Base-by-base conservation (phyloP, 805 yeast species). In the Naumovozyma baii region DNA sequence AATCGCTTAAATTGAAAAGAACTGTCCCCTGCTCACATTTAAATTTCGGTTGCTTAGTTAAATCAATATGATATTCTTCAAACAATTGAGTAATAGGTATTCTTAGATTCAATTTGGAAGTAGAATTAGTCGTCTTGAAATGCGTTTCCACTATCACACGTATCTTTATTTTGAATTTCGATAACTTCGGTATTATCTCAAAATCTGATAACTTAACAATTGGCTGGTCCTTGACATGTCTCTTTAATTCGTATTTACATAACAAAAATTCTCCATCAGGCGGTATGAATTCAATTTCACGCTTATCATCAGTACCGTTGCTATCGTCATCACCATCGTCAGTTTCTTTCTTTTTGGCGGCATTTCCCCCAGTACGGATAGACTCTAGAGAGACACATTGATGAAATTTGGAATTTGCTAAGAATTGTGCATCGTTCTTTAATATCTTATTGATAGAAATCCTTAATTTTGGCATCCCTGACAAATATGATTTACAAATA, bases 401-500 rank as follows among this genome's bases (percentile, higher is more conserved):
- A 57, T 85, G 94, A 59, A 85, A 84, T 50, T 80, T 80, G 40
- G 85, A 75, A 49, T 83, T 88, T 43, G 75, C 71, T 65, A 78
- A 68, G 48, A 64, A 63, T 17, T 58, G 59, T 26, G 45, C 46
- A 40, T 54, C 61, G n/a, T 65, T 68, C 65, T 50, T 68, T 59
- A 65, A 64, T 34, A 73, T 62, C 54, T 82, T 84, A 58, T 87
- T 88, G 36, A 88, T 41, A 0, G 95, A 94, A 39, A 88, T 63
- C 42, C 78, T 74, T 39, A 87, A 69, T 36, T 67, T 69, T 0
- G 97, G 97, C 95, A 88, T 88, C 3, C 97, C 97, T 30, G 88
- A 78, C 37, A 88, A 67, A 56, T 77, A 87, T 40, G 85, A 76
- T 54, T 78, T 80, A 57, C 88, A 76, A 41, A 73, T 69, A 37